Base-by-base conservation (phyloP, 2,329 filamentous ascomycete genomes). In the Clarireedia paspali region DNA sequence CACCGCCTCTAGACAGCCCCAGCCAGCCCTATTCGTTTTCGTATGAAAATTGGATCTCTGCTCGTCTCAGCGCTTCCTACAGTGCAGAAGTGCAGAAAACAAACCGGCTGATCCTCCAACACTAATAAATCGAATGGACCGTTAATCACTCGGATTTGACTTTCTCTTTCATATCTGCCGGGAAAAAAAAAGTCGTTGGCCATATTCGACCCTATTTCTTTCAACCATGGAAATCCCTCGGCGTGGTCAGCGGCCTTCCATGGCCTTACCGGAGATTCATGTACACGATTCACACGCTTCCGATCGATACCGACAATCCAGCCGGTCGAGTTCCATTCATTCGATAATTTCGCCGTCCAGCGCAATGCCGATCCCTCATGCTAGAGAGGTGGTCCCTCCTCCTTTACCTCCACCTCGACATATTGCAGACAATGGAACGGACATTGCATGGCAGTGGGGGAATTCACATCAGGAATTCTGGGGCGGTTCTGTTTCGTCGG, bases 301-400 rank as follows among this genome's bases (percentile, higher is more conserved):
- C 55, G 67, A 70, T 47, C 66, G 66, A 54, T 64, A 58, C 59
- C 57, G 39, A 55, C 39, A 60, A 47, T 9, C 60, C 64, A 23
- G 65, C 60, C 58, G 60, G 64, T 48, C 64, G 64, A 12, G 64
- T 46, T 52, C 64, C 61, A 12, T 64, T 56, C 62, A 62, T 53
- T 66, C 62, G 15, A 58, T 56, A 14, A 69, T 73, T 55, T 70
- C 75, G 44, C 71, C 70, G 55, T 65, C 72, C 59, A 76, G 76
- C 60, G 78, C 81, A 62, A 82, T 87, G 81, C 74, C 82, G 58
- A 86, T 88, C 67, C 82, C 81, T 50, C 76, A 79, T 66, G 74
- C 77, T 58, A 75, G 77, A 65, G 74, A 76, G 30, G 61, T 69
- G n/a, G 49, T 64, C 50, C 84, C 84, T 57, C 84, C 84, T 60